phyloP scores from a whole-genome alignment of 805 yeast genomes.

The Lachancea dasiensis region DNA sequence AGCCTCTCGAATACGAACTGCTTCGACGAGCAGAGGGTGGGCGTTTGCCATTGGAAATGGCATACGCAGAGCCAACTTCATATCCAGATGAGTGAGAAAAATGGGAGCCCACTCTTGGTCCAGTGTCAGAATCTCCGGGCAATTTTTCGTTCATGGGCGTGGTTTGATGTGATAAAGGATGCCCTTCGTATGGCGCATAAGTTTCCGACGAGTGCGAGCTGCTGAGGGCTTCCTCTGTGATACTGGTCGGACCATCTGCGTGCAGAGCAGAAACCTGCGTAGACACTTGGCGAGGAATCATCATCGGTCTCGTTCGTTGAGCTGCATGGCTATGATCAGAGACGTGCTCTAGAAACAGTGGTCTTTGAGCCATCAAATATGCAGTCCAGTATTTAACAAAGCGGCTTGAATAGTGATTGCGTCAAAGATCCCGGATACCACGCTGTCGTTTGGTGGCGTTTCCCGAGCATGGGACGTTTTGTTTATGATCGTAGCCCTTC shows the following conservation, averaged over 20 bases:
- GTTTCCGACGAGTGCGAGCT: slow-evolving; percentile 19
- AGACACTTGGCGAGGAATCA: slow-evolving; percentile 7
- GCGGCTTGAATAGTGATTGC: no score
- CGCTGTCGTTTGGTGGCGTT: no score
- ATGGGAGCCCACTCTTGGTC: slow-evolving; percentile 1
- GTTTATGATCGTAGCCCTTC: neutral
- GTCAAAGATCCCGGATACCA: no score
- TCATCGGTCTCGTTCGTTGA: slow-evolving; percentile 6
- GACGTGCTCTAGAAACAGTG: slow-evolving; percentile 7
- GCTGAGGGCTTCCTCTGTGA: slow-evolving; percentile 17
- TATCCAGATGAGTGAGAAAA: slow-evolving; percentile 1
- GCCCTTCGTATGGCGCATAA: slow-evolving; percentile 1
- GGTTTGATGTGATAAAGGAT: neutral
- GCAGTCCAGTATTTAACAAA: no score
- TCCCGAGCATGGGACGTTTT: neutral
- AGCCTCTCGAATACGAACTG: slow-evolving; percentile 9
- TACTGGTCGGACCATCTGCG: slow-evolving; percentile 7
- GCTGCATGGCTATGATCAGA: neutral
- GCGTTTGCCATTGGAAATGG: slow-evolving; percentile 2
- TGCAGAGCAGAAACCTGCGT: slow-evolving; percentile 1
- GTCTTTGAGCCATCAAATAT: slow-evolving; percentile 7
- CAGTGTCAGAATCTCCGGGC: neutral
- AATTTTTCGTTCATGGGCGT: neutral
- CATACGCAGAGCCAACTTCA: neutral
- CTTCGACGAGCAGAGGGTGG: slow-evolving; percentile 2